Evolutionary conservation across 2,329 filamentous ascomycete genomes (phyloP).

Genomic region (Fusarium sambucinum): DNA sequence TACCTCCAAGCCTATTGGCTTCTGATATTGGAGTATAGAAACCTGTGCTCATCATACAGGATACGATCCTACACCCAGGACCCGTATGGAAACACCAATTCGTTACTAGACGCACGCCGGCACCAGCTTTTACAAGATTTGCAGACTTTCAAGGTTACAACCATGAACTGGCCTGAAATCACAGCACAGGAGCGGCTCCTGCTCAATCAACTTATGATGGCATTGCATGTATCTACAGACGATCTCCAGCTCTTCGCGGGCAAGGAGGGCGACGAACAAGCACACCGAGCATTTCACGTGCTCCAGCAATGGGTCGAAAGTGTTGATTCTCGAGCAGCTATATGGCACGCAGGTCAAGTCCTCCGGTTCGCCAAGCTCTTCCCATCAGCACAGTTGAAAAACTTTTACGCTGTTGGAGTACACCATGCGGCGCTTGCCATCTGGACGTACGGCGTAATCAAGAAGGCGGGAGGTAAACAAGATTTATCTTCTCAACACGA

Average conservation of each 20-base stretch:
- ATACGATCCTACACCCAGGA: constrained; percentile 61
- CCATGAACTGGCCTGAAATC: constrained; percentile 58
- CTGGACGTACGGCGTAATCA: constrained; percentile 76
- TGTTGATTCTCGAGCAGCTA: constrained; percentile 66
- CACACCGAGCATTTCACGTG: constrained; percentile 67
- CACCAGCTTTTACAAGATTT: constrained; percentile 72
- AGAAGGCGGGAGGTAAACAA: constrained; percentile 55
- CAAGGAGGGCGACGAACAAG: constrained; percentile 75
- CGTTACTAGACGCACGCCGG: constrained; percentile 67
- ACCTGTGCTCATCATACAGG: constrained; percentile 64
- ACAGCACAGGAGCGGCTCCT: constrained; percentile 62
- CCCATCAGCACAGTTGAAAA: constrained; percentile 66
- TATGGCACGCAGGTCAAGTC: constrained; percentile 77
- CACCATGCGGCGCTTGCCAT: constrained; percentile 76
- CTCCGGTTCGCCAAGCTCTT: constrained; percentile 70
- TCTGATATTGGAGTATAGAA: constrained; percentile 74
- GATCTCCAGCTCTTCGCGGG: constrained; percentile 76
- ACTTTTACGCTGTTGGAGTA: constrained; percentile 76
- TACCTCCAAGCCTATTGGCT: constrained; percentile 75
- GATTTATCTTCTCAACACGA: constrained; percentile 53
- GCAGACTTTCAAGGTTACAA: constrained; percentile 59
- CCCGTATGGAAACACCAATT: constrained; percentile 55
- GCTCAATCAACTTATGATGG: constrained; percentile 70
- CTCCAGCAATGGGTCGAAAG: constrained; percentile 71
- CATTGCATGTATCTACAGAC: constrained; percentile 73